Evolutionary conservation across 78 protist genomes (phyloP).

Genomic region (Guillardia theta): DNA sequence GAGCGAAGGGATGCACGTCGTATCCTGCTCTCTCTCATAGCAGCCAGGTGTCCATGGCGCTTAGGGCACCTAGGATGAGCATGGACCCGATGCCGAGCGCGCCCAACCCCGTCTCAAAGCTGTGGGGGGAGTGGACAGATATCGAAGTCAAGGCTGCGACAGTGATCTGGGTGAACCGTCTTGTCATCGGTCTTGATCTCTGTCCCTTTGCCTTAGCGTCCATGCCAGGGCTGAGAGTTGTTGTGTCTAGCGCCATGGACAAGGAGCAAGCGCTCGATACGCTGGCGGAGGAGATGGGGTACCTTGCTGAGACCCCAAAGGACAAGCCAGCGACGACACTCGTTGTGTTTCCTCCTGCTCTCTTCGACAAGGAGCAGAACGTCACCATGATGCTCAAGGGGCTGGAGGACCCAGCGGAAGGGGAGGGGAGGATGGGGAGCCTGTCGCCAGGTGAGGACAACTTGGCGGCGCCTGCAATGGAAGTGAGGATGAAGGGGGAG

Average conservation of each 20-base stretch:
- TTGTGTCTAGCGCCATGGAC: not conserved
- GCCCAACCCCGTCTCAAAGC: not conserved
- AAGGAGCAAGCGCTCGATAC: not conserved
- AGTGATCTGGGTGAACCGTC: not conserved
- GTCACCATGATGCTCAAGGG: no score
- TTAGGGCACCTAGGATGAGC: no score
- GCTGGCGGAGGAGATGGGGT: not conserved
- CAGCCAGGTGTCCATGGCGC: no score
- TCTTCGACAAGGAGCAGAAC: not conserved
- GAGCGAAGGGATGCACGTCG: no score
- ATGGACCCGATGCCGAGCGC: not conserved
- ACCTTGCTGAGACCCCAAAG: not conserved
- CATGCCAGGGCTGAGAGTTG: not conserved
- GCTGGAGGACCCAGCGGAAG: no score
- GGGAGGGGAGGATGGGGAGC: no score
- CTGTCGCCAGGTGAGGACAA: no score
- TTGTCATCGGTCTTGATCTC: not conserved
- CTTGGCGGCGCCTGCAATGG: no score
- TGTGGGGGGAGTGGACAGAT: not conserved
- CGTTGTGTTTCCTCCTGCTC: not conserved
- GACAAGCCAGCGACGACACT: not conserved
- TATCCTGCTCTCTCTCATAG: no score
- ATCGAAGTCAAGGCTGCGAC: constrained; percentile 7
- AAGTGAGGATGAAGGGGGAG: no score
- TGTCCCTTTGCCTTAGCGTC: not conserved